Conservation (phyloP, 306 rosid species). For the Quercus cerris region DNA sequence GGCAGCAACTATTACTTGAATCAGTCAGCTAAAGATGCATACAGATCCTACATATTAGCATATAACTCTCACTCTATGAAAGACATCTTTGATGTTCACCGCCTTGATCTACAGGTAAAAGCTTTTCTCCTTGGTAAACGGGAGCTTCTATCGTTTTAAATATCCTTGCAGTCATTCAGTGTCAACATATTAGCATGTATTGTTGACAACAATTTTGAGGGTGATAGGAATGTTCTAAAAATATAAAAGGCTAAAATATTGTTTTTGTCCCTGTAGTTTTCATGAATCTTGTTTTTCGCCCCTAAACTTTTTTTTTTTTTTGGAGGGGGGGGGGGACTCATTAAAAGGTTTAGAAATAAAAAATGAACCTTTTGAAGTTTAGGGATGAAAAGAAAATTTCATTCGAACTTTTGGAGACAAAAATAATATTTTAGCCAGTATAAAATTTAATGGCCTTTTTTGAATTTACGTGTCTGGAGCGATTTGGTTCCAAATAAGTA, state of each 20-base stretch:
- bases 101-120: conserved; percentile 80
- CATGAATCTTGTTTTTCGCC: no score
- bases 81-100: conserved; percentile 88
- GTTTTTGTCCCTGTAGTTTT: no score
- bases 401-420: no score
- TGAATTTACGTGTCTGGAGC: not conserved
- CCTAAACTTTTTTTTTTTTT: no score
- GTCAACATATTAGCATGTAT: no score
- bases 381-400: no score
- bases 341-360: no score
- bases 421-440: no score
- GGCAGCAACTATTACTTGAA: conserved; percentile 67
- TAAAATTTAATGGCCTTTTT: not conserved
- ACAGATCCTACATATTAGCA: conserved; percentile 74
- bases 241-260: no score
- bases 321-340: no score
- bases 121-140: not conserved
- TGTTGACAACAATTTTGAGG: not conserved
- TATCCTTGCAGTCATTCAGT: no score
- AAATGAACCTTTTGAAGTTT: no score
- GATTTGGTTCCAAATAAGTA: not conserved
- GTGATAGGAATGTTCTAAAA: not conserved
- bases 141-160: not conserved
- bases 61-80: conserved; percentile 95
- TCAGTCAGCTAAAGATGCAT: conserved; percentile 81